A percentile compares a stretch with the other conserved stretches of the same genome.
Evolutionary conservation across 495 filamentous ascomycete genomes (phyloP).

Genomic region (Penicillium antarcticum): DNA sequence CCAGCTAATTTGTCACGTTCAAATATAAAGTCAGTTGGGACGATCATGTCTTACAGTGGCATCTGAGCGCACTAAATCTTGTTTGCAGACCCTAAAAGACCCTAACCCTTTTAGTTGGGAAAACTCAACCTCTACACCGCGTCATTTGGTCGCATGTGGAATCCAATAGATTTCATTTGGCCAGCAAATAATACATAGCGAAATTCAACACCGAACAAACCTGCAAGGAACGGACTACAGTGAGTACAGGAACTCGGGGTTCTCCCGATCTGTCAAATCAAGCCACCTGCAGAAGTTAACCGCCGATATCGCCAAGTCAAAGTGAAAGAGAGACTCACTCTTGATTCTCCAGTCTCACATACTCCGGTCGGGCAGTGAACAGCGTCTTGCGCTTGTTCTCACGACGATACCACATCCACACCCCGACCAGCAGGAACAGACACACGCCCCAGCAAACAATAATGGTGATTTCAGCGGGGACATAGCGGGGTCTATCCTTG

Average conservation of each 20-base stretch:
- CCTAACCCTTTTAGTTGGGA: neutral
- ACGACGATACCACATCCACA: conserved; percentile 57
- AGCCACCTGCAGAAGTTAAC: conserved; percentile 37
- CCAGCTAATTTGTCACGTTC: too few relatives aligned
- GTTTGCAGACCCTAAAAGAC: neutral
- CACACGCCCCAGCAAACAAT: conserved; percentile 60
- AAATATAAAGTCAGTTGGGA: neutral
- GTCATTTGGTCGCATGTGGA: neutral
- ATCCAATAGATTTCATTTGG: neutral
- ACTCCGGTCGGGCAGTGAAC: conserved; percentile 51
- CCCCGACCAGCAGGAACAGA: conserved; percentile 55
- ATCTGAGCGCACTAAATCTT: neutral
- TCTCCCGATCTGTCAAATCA: conserved; percentile 54
- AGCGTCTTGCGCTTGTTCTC: conserved; percentile 61
- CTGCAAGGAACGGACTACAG: conserved; percentile 3
- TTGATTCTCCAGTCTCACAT: conserved; percentile 65
- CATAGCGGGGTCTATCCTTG: conserved; percentile 57
- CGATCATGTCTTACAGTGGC: neutral
- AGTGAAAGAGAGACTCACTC: conserved; percentile 38
- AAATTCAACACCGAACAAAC: too few relatives aligned
- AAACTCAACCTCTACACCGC: neutral
- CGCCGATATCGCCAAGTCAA: neutral
- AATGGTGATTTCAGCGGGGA: conserved; percentile 66
- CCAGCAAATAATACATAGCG: neutral
- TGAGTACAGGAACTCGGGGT: conserved; percentile 40